Evolutionary conservation across 768 basidiomycete genomes (phyloP), one percentile per base, ranked within the genome.

Genomic region (Psilocybe cubensis): DNA sequence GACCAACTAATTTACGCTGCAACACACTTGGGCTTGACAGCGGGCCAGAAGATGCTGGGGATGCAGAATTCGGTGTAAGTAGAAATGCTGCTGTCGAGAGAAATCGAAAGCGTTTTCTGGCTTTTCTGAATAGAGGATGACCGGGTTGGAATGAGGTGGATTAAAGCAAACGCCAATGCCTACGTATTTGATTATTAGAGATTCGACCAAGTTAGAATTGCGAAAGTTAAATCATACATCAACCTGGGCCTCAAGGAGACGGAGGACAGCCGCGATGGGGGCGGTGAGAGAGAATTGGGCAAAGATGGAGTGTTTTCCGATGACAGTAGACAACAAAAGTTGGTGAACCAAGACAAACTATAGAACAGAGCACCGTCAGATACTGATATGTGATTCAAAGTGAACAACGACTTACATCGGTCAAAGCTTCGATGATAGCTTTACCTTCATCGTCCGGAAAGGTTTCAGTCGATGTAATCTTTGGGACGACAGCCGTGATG

Each of bases 311-410:
- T 59, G 58, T 45, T 63, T 56, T 3, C 58, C 54, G 14, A 63
- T 63, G 44, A 63, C 47, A 6, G 52, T 57, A 21, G 55, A 17
- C 46, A 60, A 52, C 10, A 57, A 58, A 1, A 25, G n/a, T 47
- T 63, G 58, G 25, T 63, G 54, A 11, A 57, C 29, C 12, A 4
- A 0, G 10, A 63, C 58, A 10, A 60, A 63, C 62, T 63, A 50
- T 49, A 18, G 38, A 35, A 2, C 12, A 12, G 28, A 23, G 10
- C 14, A 41, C 44, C 17, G n/a, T 6, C 29, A 33, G n/a, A 12
- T 18, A 21, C 3, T 42, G 20, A 18, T n/a, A 28, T 3, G 23
- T 12, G 31, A 18, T 14, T 12, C 5, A 17, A 38, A 40, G 20
- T 14, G 12, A 41, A 20, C 35, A 23, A 14, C 14, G 10, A 18